Percentiles rank a stretch among this genome's conserved stretches.
Conservation (phyloP, 2,329 filamentous ascomycete species). For the Lasiodiplodia citricola region DNA sequence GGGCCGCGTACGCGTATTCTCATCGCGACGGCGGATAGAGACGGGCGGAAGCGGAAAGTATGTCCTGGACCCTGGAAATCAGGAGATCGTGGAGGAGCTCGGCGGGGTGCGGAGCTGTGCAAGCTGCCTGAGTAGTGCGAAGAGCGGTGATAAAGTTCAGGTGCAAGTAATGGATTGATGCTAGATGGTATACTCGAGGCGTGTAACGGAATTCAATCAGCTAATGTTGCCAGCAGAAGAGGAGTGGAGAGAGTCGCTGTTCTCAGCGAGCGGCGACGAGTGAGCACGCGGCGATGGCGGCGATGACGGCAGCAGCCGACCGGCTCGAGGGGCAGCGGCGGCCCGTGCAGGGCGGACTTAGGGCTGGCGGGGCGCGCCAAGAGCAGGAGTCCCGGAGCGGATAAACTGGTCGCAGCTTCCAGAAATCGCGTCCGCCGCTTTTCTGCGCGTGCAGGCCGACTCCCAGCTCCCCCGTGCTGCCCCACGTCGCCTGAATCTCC, state of each 20-base stretch:
- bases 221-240: neutral
- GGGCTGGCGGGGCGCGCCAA: neutral
- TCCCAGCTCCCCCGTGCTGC: conserved; percentile 20
- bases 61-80: neutral
- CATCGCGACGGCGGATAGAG: conserved; percentile 58
- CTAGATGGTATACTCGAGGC: neutral
- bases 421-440: conserved; percentile 26
- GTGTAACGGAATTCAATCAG: neutral
- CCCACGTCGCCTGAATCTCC: conserved; percentile 13
- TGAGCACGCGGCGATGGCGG: neutral
- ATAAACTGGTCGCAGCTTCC: conserved; percentile 22
- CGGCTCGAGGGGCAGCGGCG: neutral
- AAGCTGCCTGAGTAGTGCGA: neutral
- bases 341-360: neutral
- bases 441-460: conserved; percentile 25
- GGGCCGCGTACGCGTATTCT: conserved; percentile 78
- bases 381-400: conserved; percentile 5
- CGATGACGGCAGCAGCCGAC: conserved; percentile 17
- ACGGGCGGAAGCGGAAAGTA: neutral
- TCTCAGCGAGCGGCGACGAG: neutral
- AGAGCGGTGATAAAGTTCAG: neutral
- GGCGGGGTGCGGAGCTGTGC: neutral
- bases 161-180: neutral
- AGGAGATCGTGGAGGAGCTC: neutral
- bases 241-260: neutral